phyloP scores from a whole-genome alignment of 352 stramenopile genomes.

The Thraustotheca clavata region DNA sequence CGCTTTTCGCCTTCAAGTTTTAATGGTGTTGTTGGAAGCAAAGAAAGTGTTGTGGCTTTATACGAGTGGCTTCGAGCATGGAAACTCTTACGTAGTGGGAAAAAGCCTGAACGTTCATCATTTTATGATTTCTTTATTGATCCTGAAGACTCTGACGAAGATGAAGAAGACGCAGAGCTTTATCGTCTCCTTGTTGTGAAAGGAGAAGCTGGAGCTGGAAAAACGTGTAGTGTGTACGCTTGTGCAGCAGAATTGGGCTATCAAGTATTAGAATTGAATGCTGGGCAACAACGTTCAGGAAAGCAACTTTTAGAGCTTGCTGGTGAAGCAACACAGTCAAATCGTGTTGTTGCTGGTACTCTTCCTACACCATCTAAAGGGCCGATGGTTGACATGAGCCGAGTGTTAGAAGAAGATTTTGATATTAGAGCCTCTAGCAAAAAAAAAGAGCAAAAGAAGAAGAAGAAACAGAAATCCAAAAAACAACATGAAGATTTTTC shows the following conservation, averaged over 20 bases:
- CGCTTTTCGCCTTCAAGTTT: conserved; percentile 48
- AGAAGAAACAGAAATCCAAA: conserved; percentile 33
- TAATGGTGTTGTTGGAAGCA: conserved; percentile 62
- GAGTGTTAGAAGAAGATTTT: conserved; percentile 3
- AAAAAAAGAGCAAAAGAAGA: conserved; percentile 37
- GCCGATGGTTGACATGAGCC: background rate
- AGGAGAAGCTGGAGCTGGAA: conserved; percentile 57
- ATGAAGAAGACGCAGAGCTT: conserved; percentile 48
- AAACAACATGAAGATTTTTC: conserved; percentile 1
- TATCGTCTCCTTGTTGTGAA: conserved; percentile 67
- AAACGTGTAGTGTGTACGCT: conserved; percentile 70
- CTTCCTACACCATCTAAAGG: background rate
- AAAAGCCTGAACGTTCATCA: conserved; percentile 38
- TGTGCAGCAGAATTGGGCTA: conserved; percentile 74
- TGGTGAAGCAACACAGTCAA: conserved; percentile 79
- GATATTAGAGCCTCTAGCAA: background rate
- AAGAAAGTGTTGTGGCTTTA: conserved; percentile 43
- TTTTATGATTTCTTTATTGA: conserved; percentile 58
- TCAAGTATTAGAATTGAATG: conserved; percentile 82
- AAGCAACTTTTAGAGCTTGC: conserved; percentile 63
- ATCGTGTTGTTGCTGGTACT: conserved; percentile 37
- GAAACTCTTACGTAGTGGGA: conserved; percentile 47
- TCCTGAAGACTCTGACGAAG: conserved; percentile 34
- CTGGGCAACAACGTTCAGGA: conserved; percentile 57
- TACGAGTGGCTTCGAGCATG: conserved; percentile 65